Conservation (phyloP, 805 yeast species). For the Metschnikowia noctiluminum region DNA sequence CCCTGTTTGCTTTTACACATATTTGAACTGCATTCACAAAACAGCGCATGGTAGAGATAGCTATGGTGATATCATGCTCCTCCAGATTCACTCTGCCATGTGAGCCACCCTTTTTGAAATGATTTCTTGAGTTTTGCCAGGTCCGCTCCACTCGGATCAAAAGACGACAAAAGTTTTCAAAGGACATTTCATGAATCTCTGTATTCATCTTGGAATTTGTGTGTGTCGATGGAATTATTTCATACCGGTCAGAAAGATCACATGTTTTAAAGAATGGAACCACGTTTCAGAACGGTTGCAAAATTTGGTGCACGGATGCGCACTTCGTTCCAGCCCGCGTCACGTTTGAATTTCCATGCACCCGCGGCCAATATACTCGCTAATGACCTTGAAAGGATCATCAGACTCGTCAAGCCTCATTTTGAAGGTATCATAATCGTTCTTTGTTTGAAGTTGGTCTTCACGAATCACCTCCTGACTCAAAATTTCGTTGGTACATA, state of each 20-base stretch:
- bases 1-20: background rate
- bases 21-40: constrained; percentile 1
- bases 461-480: constrained; percentile 1
- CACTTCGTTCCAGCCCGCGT: background rate
- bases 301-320: constrained; percentile 12
- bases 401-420: constrained; percentile 49
- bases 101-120: background rate
- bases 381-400: constrained; percentile 70
- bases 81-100: background rate
- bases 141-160: background rate
- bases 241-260: no score
- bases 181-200: background rate
- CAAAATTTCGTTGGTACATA: constrained; percentile 43
- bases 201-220: background rate
- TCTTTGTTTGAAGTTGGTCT: constrained; percentile 64
- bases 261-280: background rate
- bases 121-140: background rate
- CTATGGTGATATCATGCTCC: constrained; percentile 1
- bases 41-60: background rate
- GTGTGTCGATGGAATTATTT: background rate
- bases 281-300: constrained; percentile 17
- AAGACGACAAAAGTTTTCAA: background rate
- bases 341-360: constrained; percentile 53
- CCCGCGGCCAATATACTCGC: constrained; percentile 86
- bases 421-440: constrained; percentile 60